phyloP scores from a whole-genome alignment of 768 basidiomycete genomes.

The Macrolepiota albuminosa region DNA sequence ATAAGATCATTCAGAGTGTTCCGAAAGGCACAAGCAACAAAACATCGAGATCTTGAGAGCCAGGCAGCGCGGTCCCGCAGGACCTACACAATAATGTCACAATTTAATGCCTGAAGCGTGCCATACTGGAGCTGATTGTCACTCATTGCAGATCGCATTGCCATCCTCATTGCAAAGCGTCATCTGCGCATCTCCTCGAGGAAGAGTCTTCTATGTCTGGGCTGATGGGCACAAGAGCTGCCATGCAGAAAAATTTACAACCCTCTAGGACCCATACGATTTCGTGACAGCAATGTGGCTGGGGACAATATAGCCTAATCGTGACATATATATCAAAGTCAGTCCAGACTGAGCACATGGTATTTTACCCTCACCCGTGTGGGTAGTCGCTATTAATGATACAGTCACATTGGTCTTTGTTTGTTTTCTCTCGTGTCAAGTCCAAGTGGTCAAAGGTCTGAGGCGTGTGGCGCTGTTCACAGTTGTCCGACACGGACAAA shows the following conservation, averaged over 20 bases:
- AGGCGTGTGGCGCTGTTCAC: not conserved
- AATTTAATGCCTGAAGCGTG: too few species aligned
- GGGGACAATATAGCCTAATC: not conserved
- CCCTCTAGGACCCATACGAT: not conserved
- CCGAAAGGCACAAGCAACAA: slow-evolving; percentile 3
- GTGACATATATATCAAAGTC: too few species aligned
- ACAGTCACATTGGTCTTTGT: not conserved
- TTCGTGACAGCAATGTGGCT: not conserved
- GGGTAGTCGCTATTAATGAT: not conserved
- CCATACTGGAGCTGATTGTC: not conserved
- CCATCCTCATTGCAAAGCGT: too few species aligned
- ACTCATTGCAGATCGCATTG: not conserved
- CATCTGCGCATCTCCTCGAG: not conserved
- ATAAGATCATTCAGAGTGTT: slow-evolving; percentile 6
- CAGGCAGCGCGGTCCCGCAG: not conserved
- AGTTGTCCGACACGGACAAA: not conserved
- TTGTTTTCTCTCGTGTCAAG: not conserved
- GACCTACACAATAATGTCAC: not conserved
- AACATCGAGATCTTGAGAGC: not conserved
- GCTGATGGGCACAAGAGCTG: too few species aligned
- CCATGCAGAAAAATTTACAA: not conserved
- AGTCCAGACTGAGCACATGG: not conserved
- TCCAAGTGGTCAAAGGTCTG: not conserved
- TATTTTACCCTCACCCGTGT: not conserved
- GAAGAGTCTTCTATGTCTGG: not conserved